Evolutionary conservation across 768 basidiomycete genomes (phyloP).

Genomic region (Lentinula raphanica): DNA sequence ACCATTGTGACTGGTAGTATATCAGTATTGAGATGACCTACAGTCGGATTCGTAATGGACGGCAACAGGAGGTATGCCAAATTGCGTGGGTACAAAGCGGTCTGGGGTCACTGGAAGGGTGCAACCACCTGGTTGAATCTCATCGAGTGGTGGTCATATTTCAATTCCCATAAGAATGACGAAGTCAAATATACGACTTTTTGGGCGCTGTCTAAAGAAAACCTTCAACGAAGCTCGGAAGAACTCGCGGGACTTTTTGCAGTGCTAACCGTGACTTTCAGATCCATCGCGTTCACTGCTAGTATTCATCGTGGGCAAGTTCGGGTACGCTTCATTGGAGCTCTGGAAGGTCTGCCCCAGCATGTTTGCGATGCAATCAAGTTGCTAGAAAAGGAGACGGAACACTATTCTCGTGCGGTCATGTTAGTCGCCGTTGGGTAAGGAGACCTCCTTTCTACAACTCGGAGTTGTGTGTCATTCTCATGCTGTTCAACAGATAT

Average conservation of each 20-base stretch:
- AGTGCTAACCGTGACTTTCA: conserved; percentile 12
- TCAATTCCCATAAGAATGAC: conserved; percentile 7
- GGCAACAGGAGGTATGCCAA: conserved; percentile 13
- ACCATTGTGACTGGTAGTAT: not conserved
- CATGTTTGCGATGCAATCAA: conserved; percentile 11
- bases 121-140: conserved; percentile 11
- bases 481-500: not conserved
- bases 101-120: conserved; percentile 12
- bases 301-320: conserved; percentile 12
- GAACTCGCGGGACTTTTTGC: conserved; percentile 14
- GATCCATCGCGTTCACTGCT: conserved; percentile 12
- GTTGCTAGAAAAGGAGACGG: conserved; percentile 11
- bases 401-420: conserved; percentile 6
- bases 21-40: not conserved
- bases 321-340: conserved; percentile 12
- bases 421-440: conserved; percentile 12
- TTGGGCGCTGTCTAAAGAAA: conserved; percentile 15
- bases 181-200: conserved; percentile 11
- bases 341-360: conserved; percentile 9
- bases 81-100: conserved; percentile 7
- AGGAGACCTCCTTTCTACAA: not conserved
- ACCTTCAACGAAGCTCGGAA: conserved; percentile 11
- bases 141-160: conserved; percentile 16
- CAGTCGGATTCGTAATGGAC: conserved; percentile 16
- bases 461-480: not conserved